A percentile compares a stretch with the other conserved stretches of the same genome.
Conservation (phyloP, 2,329 filamentous ascomycete genomes). For the Pseudonectria buxi region DNA sequence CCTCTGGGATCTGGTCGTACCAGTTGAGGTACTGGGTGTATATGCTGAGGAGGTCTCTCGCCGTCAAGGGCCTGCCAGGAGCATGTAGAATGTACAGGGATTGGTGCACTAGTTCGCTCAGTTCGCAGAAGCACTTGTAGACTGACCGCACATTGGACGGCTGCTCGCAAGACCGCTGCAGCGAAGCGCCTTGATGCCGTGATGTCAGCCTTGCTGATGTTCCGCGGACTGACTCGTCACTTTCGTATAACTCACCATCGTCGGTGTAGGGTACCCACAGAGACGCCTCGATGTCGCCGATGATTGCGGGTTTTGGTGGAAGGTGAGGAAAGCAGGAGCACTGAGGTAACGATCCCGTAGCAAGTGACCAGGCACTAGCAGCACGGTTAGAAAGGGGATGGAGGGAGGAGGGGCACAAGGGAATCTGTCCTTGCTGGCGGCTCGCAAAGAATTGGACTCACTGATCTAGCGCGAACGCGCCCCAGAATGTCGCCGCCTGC, state of each 20-base stretch:
- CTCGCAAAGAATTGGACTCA: conserved; percentile 31
- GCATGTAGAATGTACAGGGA: conserved; percentile 67
- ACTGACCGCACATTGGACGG: conserved; percentile 63
- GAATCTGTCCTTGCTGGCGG: too few relatives aligned
- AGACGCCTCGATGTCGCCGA: conserved; percentile 53
- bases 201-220: conserved; percentile 2
- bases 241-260: conserved; percentile 39
- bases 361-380: conserved; percentile 56
- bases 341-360: conserved; percentile 54
- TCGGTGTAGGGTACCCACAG: conserved; percentile 54
- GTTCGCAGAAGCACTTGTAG: conserved; percentile 61
- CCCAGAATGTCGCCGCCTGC: conserved; percentile 55
- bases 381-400: too few relatives aligned
- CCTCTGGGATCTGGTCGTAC: conserved; percentile 61
- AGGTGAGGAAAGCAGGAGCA: conserved; percentile 51
- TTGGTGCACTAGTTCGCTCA: conserved; percentile 68
- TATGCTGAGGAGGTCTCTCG: conserved; percentile 53
- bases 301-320: conserved; percentile 53
- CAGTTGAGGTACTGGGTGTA: conserved; percentile 66
- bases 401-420: too few relatives aligned
- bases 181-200: conserved; percentile 37
- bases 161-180: conserved; percentile 51
- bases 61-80: conserved; percentile 58
- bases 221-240: neutral
- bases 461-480: conserved; percentile 57